Evolutionary conservation across 306 rosid genomes (phyloP).

Genomic region (Dryas drummondii): DNA sequence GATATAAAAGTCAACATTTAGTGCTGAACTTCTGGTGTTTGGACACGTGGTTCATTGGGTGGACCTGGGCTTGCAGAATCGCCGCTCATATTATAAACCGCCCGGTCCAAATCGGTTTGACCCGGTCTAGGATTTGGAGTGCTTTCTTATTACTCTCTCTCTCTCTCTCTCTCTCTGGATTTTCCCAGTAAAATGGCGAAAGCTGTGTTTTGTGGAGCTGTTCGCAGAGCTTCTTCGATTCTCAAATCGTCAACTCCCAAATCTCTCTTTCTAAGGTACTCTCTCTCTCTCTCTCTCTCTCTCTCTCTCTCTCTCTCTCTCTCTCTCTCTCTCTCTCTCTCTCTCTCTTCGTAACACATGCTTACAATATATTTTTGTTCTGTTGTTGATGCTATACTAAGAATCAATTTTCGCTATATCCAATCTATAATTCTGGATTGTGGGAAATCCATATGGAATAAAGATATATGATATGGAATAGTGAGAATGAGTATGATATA

Average conservation of each 20-base stretch:
- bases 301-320: neutral
- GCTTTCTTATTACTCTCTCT: too few species aligned
- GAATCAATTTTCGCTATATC: neutral
- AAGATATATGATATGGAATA: neutral
- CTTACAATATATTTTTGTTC: neutral
- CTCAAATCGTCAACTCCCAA: conserved; percentile 35
- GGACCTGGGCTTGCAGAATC: conserved; percentile 31
- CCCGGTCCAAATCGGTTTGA: conserved; percentile 33
- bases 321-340: neutral
- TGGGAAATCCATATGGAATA: neutral
- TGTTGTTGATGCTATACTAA: neutral
- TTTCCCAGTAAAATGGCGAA: conserved; percentile 49
- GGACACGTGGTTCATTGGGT: conserved; percentile 44
- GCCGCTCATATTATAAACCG: conserved; percentile 21
- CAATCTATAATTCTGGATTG: neutral
- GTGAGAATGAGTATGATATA: neutral
- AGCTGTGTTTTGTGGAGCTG: conserved; percentile 38
- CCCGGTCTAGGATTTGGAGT: neutral
- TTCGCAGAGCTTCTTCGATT: conserved; percentile 46
- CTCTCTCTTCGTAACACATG: neutral
- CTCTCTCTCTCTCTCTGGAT: neutral
- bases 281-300: neutral
- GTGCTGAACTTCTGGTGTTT: neutral
- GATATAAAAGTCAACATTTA: conserved; percentile 47
- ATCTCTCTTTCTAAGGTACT: conserved; percentile 46